phyloP scores from a whole-genome alignment of 129 eudicot genomes.

The Calendula officinalis region DNA sequence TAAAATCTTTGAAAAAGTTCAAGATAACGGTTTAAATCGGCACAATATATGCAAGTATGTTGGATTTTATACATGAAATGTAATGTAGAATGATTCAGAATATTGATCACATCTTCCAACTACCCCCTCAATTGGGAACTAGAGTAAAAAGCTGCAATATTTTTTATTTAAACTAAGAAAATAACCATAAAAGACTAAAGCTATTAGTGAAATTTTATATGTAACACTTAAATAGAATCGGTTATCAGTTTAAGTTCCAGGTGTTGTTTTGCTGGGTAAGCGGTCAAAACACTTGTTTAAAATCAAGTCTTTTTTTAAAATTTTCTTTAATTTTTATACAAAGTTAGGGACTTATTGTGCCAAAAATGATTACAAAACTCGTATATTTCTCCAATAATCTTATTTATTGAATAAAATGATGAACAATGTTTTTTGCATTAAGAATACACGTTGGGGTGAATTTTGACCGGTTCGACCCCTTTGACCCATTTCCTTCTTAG shows the following conservation, averaged over 20 bases:
- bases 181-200: no score
- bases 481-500: neutral
- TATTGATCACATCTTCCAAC: no score
- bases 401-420: neutral
- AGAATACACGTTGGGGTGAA: neutral
- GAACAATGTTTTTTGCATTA: neutral
- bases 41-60: neutral
- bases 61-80: neutral
- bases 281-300: neutral
- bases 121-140: no score
- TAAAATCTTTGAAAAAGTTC: neutral
- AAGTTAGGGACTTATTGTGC: neutral
- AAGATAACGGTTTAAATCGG: neutral
- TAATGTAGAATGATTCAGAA: no score
- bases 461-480: neutral
- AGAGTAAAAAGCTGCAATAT: no score
- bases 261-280: neutral
- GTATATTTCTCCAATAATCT: neutral
- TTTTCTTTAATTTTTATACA: neutral
- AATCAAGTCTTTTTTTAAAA: neutral
- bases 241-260: slow-evolving; percentile 1
- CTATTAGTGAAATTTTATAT: no score
- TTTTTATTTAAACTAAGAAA: no score
- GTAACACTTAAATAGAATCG: neutral
- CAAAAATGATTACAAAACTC: neutral